A percentile compares a stretch with the other conserved stretches of the same genome.
Conservation (phyloP, 73 alveolate genomes). For the Paramecium tetraurelia region DNA sequence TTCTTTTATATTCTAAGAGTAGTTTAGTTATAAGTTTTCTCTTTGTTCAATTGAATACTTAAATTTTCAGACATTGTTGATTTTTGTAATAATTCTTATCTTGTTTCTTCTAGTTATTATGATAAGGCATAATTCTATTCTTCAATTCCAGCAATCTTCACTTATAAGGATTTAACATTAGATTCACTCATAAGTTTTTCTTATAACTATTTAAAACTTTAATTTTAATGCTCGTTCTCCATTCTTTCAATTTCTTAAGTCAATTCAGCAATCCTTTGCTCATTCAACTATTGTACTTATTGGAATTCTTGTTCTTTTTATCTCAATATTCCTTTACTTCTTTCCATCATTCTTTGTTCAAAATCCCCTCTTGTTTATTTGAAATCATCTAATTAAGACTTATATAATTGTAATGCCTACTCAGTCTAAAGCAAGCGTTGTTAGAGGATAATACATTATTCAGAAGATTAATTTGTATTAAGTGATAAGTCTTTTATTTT, state of each 20-base stretch:
- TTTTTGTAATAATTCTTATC: neutral
- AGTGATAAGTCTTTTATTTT: neutral
- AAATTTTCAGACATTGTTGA: neutral
- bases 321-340: constrained; percentile 29
- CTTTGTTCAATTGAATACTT: neutral
- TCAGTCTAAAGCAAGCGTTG: neutral
- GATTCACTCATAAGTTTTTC: neutral
- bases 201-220: neutral
- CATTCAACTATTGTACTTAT: neutral
- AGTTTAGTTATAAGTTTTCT: neutral
- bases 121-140: neutral
- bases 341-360: constrained; percentile 17
- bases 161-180: neutral
- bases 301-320: constrained; percentile 5
- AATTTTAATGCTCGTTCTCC: neutral
- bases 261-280: neutral
- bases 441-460: neutral
- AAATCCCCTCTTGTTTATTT: neutral
- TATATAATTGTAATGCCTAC: neutral
- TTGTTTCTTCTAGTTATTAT: neutral
- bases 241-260: neutral
- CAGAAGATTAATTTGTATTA: neutral
- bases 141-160: neutral
- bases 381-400: constrained; percentile 26
- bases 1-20: neutral